These are phyloP conservation scores for Candida glucosophila DNA, from an alignment of 1,139 yeast genomes.

Conservation along the genomic window DNA sequence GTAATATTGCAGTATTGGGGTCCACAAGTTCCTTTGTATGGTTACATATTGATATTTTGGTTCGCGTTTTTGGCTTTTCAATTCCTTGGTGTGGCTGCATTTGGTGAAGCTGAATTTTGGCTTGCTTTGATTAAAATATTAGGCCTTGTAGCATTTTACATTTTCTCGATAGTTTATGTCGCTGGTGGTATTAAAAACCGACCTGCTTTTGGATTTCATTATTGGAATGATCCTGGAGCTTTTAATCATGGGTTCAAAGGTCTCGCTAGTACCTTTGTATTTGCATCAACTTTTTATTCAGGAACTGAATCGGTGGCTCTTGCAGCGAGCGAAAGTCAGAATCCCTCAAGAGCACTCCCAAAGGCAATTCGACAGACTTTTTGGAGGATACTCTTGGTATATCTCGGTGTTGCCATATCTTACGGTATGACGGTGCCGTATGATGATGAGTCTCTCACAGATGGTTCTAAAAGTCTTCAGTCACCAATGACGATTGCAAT, in stretches of 20 bases:
- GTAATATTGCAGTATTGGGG: conserved; percentile 52
- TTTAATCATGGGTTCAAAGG: conserved; percentile 54
- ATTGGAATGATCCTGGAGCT: conserved; percentile 46
- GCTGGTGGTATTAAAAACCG: conserved; percentile 58
- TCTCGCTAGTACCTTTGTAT: conserved; percentile 62
- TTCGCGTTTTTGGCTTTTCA: conserved; percentile 43
- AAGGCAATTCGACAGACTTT: conserved; percentile 52
- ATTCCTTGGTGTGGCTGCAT: conserved; percentile 47
- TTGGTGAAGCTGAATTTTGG: conserved; percentile 67
- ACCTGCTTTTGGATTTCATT: conserved; percentile 44
- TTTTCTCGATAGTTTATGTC: conserved; percentile 50
- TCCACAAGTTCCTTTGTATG: conserved; percentile 51
- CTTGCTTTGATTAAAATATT: conserved; percentile 48
- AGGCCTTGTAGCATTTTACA: conserved; percentile 49
- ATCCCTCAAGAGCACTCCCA: conserved; percentile 49
- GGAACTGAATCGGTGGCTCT: conserved; percentile 54
- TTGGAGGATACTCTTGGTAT: conserved; percentile 43
- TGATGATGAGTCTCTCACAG: conserved; percentile 28
- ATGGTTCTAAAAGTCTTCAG: conserved; percentile 19
- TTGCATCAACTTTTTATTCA: conserved; percentile 53
- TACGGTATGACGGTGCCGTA: conserved; percentile 52
- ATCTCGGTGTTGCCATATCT: conserved; percentile 44
- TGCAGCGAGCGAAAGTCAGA: conserved; percentile 48
- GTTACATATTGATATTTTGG: conserved; percentile 52
- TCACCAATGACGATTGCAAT: conserved; percentile 40